A percentile compares a stretch with the other conserved stretches of the same genome.
These are phyloP conservation scores for Cystobasidium tubakii DNA, from an alignment of 768 basidiomycete genomes.

Conservation along the genomic window DNA sequence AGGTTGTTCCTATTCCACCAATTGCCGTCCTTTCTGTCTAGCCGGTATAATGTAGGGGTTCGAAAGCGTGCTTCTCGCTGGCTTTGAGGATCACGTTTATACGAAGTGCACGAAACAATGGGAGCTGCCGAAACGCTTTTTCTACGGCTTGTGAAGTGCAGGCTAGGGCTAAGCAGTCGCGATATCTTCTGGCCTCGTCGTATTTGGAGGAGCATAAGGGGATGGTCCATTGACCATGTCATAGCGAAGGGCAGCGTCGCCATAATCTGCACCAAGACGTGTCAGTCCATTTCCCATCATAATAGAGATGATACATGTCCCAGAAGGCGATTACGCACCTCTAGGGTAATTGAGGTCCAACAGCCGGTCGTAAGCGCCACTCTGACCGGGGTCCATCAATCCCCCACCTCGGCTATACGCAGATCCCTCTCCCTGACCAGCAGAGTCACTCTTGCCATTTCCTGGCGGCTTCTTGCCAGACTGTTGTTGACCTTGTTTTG, in stretches of 20 bases:
- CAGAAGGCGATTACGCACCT: too few relatives aligned
- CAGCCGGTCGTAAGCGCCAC: conserved; percentile 1
- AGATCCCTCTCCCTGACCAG: background rate
- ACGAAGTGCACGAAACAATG: too few relatives aligned
- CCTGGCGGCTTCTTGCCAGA: background rate
- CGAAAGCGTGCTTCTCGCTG: too few relatives aligned
- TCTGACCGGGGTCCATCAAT: background rate
- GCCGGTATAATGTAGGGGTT: too few relatives aligned
- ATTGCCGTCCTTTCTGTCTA: too few relatives aligned
- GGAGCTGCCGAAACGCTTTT: too few relatives aligned
- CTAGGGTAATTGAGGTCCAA: conserved; percentile 23
- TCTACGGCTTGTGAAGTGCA: too few relatives aligned
- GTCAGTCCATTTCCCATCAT: background rate
- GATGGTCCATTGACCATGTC: background rate
- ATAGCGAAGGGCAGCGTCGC: background rate
- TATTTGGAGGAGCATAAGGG: background rate
- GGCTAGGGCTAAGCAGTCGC: background rate
- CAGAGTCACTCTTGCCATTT: background rate
- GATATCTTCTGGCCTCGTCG: background rate
- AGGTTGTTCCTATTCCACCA: too few relatives aligned
- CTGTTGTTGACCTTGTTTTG: background rate
- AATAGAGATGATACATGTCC: too few relatives aligned
- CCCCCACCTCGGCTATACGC: background rate
- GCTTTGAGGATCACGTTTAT: too few relatives aligned
- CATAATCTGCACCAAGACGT: background rate